Evolutionary conservation across 495 filamentous ascomycete genomes (phyloP).

Genomic region (Pyrenopolyporus hunteri): DNA sequence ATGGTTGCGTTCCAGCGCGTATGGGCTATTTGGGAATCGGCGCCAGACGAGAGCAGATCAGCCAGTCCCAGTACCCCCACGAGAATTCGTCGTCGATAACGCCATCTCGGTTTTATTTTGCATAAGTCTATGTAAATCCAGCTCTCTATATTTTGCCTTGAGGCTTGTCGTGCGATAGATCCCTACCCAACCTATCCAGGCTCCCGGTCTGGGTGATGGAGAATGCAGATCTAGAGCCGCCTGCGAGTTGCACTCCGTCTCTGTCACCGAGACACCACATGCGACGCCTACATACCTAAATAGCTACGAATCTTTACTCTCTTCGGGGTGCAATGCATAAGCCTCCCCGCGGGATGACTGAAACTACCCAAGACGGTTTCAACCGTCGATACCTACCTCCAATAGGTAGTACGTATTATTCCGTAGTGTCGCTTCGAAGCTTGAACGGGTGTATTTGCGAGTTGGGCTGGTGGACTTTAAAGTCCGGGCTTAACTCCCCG

Average conservation of each 20-base stretch:
- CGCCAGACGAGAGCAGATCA: neutral
- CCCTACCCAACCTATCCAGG: too few species aligned
- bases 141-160: neutral
- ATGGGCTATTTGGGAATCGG: conserved; percentile 29
- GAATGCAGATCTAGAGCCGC: conserved; percentile 14
- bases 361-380: neutral
- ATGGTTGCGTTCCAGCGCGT: conserved; percentile 11
- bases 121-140: neutral
- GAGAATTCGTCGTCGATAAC: conserved; percentile 12
- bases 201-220: conserved; percentile 23
- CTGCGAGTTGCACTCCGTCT: conserved; percentile 7
- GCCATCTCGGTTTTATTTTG: conserved; percentile 6
- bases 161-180: conserved; percentile 12
- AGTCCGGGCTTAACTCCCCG: conserved; percentile 11
- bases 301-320: neutral
- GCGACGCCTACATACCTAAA: neutral
- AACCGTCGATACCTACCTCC: too few species aligned
- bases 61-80: conserved; percentile 26
- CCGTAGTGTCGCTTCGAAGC: neutral
- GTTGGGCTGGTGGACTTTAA: conserved; percentile 1
- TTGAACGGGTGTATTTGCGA: conserved; percentile 3
- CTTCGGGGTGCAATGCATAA: neutral
- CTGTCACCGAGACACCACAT: conserved; percentile 8
- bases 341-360: conserved; percentile 8
- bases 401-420: too few species aligned